A percentile compares a stretch with the other conserved stretches of the same genome.
phyloP scores from a whole-genome alignment of 768 basidiomycete genomes.

The Cystobasidium onofrii region DNA sequence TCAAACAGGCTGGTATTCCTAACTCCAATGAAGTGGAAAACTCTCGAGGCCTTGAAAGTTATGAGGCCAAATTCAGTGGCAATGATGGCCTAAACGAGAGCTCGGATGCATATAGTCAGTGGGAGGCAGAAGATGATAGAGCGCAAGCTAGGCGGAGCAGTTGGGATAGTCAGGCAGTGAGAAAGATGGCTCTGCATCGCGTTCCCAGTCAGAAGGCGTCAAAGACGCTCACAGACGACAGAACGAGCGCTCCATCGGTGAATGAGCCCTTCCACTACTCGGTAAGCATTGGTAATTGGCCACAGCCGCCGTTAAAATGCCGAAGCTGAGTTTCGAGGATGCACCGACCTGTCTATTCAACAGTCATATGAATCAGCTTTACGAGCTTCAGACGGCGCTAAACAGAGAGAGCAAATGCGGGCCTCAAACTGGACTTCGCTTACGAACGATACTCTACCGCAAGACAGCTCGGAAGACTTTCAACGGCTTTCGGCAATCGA shows the following conservation, averaged over 20 bases:
- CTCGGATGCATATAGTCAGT: neutral
- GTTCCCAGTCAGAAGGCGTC: constrained; percentile 1
- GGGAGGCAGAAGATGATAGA: constrained; percentile 3
- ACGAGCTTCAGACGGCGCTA: neutral
- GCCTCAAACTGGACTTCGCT: neutral
- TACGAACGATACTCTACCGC: neutral
- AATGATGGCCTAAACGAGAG: neutral
- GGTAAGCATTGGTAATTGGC: neutral
- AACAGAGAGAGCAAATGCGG: neutral
- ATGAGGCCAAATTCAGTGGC: neutral
- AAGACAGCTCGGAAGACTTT: neutral
- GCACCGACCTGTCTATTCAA: neutral
- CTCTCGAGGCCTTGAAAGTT: neutral
- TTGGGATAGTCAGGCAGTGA: constrained; percentile 24
- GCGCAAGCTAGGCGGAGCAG: constrained; percentile 7
- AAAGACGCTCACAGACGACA: neutral
- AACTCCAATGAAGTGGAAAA: neutral
- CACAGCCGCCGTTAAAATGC: neutral
- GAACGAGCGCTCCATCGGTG: neutral
- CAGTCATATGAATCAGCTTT: constrained; percentile 13
- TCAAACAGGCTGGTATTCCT: neutral
- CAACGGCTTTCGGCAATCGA: neutral
- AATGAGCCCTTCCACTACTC: constrained; percentile 21
- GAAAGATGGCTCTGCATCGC: constrained; percentile 12
- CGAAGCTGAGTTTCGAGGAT: neutral